Evolutionary conservation across 2,329 filamentous ascomycete genomes (phyloP).

Genomic region (Claviceps arundinis): DNA sequence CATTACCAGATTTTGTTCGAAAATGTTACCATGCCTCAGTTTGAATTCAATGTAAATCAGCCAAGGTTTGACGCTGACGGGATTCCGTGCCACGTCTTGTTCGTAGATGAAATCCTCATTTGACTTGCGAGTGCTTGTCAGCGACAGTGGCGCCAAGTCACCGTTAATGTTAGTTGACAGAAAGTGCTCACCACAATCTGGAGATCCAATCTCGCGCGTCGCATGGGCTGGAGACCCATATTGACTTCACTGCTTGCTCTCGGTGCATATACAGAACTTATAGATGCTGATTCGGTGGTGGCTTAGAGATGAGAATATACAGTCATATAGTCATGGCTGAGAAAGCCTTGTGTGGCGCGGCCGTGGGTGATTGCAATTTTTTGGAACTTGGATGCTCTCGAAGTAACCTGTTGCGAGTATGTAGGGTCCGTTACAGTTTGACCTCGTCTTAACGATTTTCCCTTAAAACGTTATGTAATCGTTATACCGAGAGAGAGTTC

Average conservation of each 20-base stretch:
- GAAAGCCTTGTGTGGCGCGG: neutral
- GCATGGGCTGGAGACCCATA: neutral
- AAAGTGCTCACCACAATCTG: slow-evolving; percentile 21
- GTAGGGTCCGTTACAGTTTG: too few relatives aligned
- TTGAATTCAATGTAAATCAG: slow-evolving; percentile 90
- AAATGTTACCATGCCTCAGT: slow-evolving; percentile 65
- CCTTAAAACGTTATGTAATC: too few relatives aligned
- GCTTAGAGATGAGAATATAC: neutral
- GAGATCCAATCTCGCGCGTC: slow-evolving; percentile 1
- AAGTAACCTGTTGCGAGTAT: too few relatives aligned
- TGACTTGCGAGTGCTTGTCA: slow-evolving; percentile 35
- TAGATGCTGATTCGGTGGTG: neutral
- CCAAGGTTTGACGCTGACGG: slow-evolving; percentile 84
- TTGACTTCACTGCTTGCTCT: neutral
- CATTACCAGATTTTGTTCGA: slow-evolving; percentile 77
- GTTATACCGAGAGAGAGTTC: too few relatives aligned
- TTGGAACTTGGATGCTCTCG: too few relatives aligned
- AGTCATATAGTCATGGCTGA: neutral
- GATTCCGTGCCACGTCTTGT: slow-evolving; percentile 81
- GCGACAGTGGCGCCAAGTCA: neutral
- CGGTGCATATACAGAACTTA: neutral
- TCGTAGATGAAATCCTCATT: slow-evolving; percentile 93
- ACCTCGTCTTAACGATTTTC: too few relatives aligned
- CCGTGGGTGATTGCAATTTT: neutral
- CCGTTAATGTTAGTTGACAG: neutral